A percentile compares a stretch with the other conserved stretches of the same genome.
phyloP scores from a whole-genome alignment of 345 rosid species.

The Syzygium aqueum region DNA sequence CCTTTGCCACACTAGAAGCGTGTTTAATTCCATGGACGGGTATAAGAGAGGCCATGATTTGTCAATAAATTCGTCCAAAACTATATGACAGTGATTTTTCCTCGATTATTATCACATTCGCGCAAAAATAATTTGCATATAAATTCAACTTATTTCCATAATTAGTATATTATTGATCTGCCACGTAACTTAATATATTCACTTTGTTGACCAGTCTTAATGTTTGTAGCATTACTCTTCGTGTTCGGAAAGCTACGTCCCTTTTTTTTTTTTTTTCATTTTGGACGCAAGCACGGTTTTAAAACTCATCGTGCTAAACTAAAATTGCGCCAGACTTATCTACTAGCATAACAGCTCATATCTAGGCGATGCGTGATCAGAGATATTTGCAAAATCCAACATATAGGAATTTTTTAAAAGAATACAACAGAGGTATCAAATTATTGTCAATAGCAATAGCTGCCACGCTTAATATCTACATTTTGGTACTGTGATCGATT shows the following conservation, averaged over 20 bases:
- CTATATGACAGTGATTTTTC: not conserved
- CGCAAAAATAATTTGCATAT: not conserved
- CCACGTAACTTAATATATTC: not conserved
- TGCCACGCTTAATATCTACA: not conserved
- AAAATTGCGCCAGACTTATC: not conserved
- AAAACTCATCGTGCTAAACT: not conserved
- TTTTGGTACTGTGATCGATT: not conserved
- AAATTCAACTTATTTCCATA: not conserved
- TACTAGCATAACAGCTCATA: not conserved
- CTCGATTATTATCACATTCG: not conserved
- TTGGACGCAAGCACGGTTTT: not conserved
- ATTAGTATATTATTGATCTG: not conserved
- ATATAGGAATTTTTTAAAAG: not conserved
- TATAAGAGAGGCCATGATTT: not conserved
- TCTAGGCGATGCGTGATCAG: not conserved
- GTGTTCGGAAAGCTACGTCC: too few relatives aligned
- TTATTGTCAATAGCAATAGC: not conserved
- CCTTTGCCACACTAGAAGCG: not conserved
- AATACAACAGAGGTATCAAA: not conserved
- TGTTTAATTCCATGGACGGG: not conserved
- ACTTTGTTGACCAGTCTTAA: not conserved
- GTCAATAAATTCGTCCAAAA: not conserved
- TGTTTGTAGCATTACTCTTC: not conserved
- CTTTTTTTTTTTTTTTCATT: too few relatives aligned
- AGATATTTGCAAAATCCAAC: not conserved